A percentile compares a stretch with the other conserved stretches of the same genome.
Evolutionary conservation across 1,139 yeast species (phyloP).

Genomic region (Groenewaldozyma auringiensis): DNA sequence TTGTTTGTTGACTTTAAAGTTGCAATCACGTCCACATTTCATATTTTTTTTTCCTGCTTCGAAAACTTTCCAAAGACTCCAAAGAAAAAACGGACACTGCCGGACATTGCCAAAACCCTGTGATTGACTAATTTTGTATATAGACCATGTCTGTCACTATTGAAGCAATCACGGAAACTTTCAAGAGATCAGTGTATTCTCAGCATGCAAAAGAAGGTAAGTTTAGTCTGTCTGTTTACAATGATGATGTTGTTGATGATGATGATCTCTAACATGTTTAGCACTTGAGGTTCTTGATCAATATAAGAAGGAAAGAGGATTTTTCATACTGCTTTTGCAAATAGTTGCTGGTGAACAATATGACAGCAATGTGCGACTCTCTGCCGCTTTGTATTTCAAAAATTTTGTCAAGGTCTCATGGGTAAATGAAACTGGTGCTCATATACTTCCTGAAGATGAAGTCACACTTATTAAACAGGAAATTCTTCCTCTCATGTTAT

Average conservation of each 20-base stretch:
- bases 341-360: constrained; percentile 61
- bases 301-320: constrained; percentile 57
- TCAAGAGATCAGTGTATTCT: constrained; percentile 19
- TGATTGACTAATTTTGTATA: too few species aligned
- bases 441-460: constrained; percentile 55
- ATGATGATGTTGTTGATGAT: background rate
- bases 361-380: constrained; percentile 57
- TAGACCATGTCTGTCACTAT: background rate
- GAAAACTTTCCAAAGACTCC: background rate
- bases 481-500: constrained; percentile 75
- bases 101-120: too few species aligned
- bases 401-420: constrained; percentile 78
- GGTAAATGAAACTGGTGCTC: constrained; percentile 84
- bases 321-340: constrained; percentile 66
- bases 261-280: background rate
- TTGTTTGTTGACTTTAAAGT: background rate
- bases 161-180: constrained; percentile 14
- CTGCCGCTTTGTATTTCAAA: constrained; percentile 87
- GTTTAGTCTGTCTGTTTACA: constrained; percentile 4
- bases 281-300: background rate
- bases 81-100: too few species aligned
- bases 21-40: background rate
- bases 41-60: background rate
- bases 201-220: constrained; percentile 19
- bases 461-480: constrained; percentile 63